These are phyloP conservation scores for Aureobasidium sp. DNA, from an alignment of 2,329 filamentous ascomycete species.

Conservation along the genomic window DNA sequence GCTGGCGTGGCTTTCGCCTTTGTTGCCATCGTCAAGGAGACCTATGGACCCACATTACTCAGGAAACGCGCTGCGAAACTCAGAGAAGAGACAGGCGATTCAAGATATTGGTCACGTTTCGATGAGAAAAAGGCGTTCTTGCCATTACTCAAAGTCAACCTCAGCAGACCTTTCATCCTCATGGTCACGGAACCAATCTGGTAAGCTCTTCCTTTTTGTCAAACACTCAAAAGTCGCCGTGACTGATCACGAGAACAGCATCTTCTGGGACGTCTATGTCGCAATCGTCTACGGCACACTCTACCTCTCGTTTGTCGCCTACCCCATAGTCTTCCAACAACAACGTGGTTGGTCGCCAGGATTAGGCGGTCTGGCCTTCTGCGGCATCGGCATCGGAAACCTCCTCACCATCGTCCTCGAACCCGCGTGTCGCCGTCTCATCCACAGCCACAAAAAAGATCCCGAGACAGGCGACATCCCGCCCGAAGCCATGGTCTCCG, in stretches of 20 bases:
- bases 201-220: constrained; percentile 44
- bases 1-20: constrained; percentile 55
- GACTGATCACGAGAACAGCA: constrained; percentile 41
- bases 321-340: constrained; percentile 73
- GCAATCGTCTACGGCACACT: constrained; percentile 78
- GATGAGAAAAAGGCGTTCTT: constrained; percentile 62
- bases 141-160: constrained; percentile 63
- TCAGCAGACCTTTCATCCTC: constrained; percentile 71
- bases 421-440: constrained; percentile 67
- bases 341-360: constrained; percentile 71
- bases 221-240: no score
- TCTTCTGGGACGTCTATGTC: constrained; percentile 66
- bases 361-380: constrained; percentile 68
- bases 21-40: constrained; percentile 61
- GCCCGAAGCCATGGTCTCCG: constrained; percentile 73
- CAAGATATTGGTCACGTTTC: constrained; percentile 72
- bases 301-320: constrained; percentile 85
- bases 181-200: constrained; percentile 79
- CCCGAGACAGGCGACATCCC: constrained; percentile 64
- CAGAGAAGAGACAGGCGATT: constrained; percentile 63
- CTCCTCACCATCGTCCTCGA: constrained; percentile 48
- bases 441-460: constrained; percentile 69
- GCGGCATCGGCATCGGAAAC: constrained; percentile 59
- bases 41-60: constrained; percentile 66
- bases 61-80: constrained; percentile 57